A percentile compares a stretch with the other conserved stretches of the same genome.
phyloP scores from a whole-genome alignment of 2,329 filamentous ascomycete genomes.

The Fusarium sp. region DNA sequence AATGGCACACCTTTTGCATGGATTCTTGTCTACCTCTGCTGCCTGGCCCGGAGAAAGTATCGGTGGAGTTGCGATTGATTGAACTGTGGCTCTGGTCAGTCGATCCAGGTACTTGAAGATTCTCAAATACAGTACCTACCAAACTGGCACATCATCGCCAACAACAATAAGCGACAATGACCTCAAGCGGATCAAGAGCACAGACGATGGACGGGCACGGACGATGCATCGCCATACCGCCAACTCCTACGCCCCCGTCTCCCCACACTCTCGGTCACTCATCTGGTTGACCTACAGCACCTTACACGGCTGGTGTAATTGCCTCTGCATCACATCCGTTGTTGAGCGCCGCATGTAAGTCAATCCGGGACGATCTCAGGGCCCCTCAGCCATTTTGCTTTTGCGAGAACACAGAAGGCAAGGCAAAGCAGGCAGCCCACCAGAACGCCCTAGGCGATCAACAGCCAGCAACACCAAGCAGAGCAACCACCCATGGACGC shows the following conservation, averaged over 20 bases:
- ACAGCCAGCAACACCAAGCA: conserved; percentile 12
- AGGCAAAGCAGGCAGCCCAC: conserved; percentile 16
- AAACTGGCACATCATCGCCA: background rate
- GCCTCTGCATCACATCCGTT: conserved; percentile 6
- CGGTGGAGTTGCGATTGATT: conserved; percentile 10
- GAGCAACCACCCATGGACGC: conserved; percentile 16
- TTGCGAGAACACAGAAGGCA: background rate
- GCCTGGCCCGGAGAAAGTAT: conserved; percentile 20
- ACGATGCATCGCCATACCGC: conserved; percentile 16
- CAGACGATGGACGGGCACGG: conserved; percentile 8
- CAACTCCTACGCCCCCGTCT: conserved; percentile 23
- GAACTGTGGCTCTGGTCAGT: conserved; percentile 8
- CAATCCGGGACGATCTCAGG: background rate
- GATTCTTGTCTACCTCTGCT: conserved; percentile 24
- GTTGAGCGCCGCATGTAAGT: background rate
- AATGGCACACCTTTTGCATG: background rate
- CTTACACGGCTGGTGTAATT: conserved; percentile 14
- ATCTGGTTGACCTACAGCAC: conserved; percentile 14
- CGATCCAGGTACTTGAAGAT: conserved; percentile 9
- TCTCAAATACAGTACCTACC: background rate
- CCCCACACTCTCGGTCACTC: conserved; percentile 30
- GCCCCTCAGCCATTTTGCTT: background rate
- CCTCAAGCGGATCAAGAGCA: conserved; percentile 18
- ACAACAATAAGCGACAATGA: background rate
- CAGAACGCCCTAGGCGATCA: conserved; percentile 1